phyloP scores from a whole-genome alignment of 768 basidiomycete species.

The Steccherinum ochraceum region DNA sequence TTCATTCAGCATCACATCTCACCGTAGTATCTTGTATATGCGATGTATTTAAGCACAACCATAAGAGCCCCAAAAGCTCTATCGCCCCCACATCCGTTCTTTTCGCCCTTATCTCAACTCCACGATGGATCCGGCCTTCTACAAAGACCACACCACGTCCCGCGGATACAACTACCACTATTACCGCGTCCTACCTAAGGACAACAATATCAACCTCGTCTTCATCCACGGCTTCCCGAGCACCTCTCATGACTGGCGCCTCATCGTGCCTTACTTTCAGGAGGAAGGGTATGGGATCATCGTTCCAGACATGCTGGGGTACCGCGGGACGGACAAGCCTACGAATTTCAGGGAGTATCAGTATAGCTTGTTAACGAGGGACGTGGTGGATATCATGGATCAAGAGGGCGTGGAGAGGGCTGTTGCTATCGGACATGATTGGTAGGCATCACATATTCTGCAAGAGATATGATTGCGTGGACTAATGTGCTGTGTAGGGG shows the following conservation, averaged over 20 bases:
- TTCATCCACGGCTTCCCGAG: constrained; percentile 42
- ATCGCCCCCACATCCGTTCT: too few relatives aligned
- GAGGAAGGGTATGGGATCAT: constrained; percentile 36
- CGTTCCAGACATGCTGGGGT: constrained; percentile 45
- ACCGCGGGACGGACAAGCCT: constrained; percentile 40
- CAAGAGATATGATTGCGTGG: background rate
- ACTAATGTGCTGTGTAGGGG: constrained; percentile 25
- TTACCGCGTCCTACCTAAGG: constrained; percentile 21
- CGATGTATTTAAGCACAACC: too few relatives aligned
- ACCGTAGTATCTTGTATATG: too few relatives aligned
- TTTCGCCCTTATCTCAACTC: background rate
- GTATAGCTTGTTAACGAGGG: constrained; percentile 18
- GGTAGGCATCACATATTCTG: constrained; percentile 11
- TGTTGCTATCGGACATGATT: constrained; percentile 29
- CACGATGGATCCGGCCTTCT: constrained; percentile 19
- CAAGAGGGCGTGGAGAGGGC: constrained; percentile 18
- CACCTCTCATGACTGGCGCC: constrained; percentile 34
- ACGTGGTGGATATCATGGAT: constrained; percentile 29
- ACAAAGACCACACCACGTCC: constrained; percentile 25
- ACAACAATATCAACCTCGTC: constrained; percentile 31
- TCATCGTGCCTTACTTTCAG: constrained; percentile 31
- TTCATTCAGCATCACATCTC: too few relatives aligned
- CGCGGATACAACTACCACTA: constrained; percentile 33
- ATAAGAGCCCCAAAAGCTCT: too few relatives aligned
- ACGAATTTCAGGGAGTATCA: constrained; percentile 20